A percentile compares a stretch with the other conserved stretches of the same genome.
phyloP scores from a whole-genome alignment of 108 stramenopile species.

The Nitzschia sp. region DNA sequence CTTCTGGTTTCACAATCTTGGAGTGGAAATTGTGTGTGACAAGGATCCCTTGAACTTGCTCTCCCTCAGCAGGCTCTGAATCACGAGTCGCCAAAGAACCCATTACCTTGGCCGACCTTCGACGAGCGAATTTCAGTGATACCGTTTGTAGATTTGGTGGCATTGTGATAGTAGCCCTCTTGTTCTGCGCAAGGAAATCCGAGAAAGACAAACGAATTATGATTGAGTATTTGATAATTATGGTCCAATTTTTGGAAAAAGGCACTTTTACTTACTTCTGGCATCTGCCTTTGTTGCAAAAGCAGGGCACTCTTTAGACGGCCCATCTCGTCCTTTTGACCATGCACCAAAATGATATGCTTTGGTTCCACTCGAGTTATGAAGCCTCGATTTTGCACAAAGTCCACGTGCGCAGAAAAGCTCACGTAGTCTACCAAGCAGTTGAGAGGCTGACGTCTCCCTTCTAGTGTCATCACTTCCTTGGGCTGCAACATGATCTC shows the following conservation, averaged over 20 bases:
- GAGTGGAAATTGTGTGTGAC: conserved; percentile 87
- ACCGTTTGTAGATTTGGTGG: conserved; percentile 87
- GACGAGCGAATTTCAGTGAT: conserved; percentile 82
- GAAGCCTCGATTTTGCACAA: conserved; percentile 92
- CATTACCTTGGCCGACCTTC: conserved; percentile 90
- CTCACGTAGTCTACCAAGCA: conserved; percentile 94
- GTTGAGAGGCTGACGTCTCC: conserved; percentile 87
- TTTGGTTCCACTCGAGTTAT: conserved; percentile 86
- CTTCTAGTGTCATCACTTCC: conserved; percentile 94
- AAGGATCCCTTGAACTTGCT: conserved; percentile 73
- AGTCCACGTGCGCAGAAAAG: conserved; percentile 99
- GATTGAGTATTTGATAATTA: no score
- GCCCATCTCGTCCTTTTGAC: conserved; percentile 96
- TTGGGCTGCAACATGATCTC: conserved; percentile 94
- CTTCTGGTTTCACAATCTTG: conserved; percentile 83
- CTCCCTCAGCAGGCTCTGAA: conserved; percentile 57
- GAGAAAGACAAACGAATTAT: no score
- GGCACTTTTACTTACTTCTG: conserved; percentile 46
- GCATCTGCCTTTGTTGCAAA: conserved; percentile 75
- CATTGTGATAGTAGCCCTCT: conserved; percentile 86
- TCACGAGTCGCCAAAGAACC: conserved; percentile 70
- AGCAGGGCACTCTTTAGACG: conserved; percentile 84
- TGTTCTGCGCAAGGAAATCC: conserved; percentile 41
- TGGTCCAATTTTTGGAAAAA: background rate
- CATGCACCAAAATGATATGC: conserved; percentile 98